These are phyloP conservation scores for Colletotrichum sp. DNA, from an alignment of 2,329 filamentous ascomycete genomes.

Conservation along the genomic window DNA sequence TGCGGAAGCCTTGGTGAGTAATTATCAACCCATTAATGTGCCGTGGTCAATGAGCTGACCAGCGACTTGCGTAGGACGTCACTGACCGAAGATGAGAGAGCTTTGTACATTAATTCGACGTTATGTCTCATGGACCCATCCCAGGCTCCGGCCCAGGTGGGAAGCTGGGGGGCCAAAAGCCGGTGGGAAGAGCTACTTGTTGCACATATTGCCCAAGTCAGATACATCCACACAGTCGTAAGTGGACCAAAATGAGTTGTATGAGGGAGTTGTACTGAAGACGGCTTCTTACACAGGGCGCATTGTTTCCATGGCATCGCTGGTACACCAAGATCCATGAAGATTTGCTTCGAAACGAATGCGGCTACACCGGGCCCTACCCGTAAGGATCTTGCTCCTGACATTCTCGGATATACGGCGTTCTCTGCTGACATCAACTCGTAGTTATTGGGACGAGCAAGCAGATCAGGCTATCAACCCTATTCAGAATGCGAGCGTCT, in stretches of 20 bases:
- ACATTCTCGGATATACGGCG: neutral
- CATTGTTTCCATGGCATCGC: constrained; percentile 31
- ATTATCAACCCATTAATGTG: neutral
- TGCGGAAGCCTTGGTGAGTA: neutral
- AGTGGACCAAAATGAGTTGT: neutral
- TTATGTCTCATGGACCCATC: neutral
- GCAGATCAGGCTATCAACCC: neutral
- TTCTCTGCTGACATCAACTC: neutral
- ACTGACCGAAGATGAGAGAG: neutral
- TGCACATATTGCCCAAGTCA: neutral
- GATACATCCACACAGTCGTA: neutral
- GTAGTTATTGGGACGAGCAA: neutral
- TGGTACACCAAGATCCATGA: constrained; percentile 36
- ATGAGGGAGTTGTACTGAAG: neutral
- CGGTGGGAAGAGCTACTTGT: neutral
- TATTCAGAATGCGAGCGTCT: neutral
- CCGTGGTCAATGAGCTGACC: neutral
- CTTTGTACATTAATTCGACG: neutral
- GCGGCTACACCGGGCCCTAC: constrained; percentile 34
- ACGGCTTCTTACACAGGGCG: neutral
- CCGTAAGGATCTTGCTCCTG: constrained; percentile 32
- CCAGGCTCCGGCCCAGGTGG: neutral
- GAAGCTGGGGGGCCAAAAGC: neutral
- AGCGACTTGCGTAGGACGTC: neutral
- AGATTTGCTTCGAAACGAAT: constrained; percentile 30